phyloP scores from a whole-genome alignment of 2,329 filamentous ascomycete genomes.

The Gnomoniopsis sp. region DNA sequence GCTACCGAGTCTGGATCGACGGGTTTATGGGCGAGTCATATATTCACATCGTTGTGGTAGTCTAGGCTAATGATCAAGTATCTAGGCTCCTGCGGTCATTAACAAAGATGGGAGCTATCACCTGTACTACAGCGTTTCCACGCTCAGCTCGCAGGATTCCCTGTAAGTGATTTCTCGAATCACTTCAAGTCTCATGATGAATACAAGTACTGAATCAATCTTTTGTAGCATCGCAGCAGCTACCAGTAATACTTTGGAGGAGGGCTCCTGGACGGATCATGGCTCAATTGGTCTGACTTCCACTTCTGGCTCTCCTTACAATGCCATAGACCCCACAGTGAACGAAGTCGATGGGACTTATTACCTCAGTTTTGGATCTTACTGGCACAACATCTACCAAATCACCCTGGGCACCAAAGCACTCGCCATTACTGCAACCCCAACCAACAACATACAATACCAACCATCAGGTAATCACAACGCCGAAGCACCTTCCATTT shows the following conservation, averaged over 20 bases:
- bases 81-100: constrained; percentile 61
- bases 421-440: constrained; percentile 24
- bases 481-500: constrained; percentile 52
- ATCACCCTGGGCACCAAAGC: constrained; percentile 42
- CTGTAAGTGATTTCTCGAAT: constrained; percentile 21
- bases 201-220: not conserved
- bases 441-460: constrained; percentile 45
- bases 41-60: not conserved
- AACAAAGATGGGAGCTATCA: constrained; percentile 58
- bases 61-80: not conserved
- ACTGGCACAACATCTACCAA: constrained; percentile 64
- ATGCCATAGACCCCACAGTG: constrained; percentile 53
- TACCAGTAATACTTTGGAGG: constrained; percentile 25
- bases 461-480: constrained; percentile 45
- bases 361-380: constrained; percentile 62
- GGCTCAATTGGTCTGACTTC: constrained; percentile 47
- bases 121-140: constrained; percentile 62
- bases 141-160: constrained; percentile 57
- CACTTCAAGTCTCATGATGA: not conserved
- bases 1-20: constrained; percentile 36
- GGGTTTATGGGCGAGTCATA: constrained; percentile 37
- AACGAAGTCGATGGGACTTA: constrained; percentile 42
- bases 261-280: constrained; percentile 48
- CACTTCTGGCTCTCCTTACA: constrained; percentile 36
- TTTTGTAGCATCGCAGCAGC: constrained; percentile 49